phyloP scores from a whole-genome alignment of 2,329 filamentous ascomycete genomes.

The Fonsecaea nubica region DNA sequence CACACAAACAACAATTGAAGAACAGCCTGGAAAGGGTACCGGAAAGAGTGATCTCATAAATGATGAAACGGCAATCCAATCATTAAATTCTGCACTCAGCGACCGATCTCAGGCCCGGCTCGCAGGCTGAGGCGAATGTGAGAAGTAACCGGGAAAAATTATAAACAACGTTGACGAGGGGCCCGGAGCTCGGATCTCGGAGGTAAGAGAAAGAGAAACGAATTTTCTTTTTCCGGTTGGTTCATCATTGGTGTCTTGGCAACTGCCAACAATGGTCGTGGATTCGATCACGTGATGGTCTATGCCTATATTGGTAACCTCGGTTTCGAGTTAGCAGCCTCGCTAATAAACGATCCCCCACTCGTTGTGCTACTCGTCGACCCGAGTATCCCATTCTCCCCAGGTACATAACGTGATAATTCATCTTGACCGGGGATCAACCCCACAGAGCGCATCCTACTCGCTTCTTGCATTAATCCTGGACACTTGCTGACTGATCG shows the following conservation, averaged over 20 bases:
- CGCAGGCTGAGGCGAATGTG: background rate
- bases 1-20: background rate
- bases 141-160: background rate
- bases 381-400: no score
- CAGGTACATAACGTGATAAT: background rate
- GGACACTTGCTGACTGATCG: background rate
- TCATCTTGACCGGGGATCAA: background rate
- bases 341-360: background rate
- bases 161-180: constrained; percentile 2
- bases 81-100: background rate
- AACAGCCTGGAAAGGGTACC: background rate
- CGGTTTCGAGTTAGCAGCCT: background rate
- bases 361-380: background rate
- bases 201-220: background rate
- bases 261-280: background rate
- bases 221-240: constrained; percentile 9
- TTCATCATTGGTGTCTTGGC: background rate
- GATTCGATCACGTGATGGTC: no score
- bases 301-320: no score
- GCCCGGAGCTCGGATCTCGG: constrained; percentile 1
- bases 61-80: background rate
- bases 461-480: background rate
- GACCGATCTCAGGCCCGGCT: background rate
- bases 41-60: constrained; percentile 2
- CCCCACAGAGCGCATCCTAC: background rate